Conservation (phyloP, 2,329 filamentous ascomycete genomes). For the Penicillium sp. region DNA sequence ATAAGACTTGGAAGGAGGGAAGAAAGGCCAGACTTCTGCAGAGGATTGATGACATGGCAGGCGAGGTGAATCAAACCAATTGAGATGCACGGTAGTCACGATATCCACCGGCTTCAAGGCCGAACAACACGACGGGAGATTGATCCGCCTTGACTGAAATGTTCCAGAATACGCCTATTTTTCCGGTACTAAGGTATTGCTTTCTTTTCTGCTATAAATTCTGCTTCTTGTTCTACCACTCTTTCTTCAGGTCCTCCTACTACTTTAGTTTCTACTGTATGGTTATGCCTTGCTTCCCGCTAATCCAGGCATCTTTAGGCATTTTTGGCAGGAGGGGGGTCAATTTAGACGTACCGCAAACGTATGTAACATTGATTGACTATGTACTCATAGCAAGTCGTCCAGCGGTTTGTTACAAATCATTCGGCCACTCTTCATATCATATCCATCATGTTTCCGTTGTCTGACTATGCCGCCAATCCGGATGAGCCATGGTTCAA, state of each 20-base stretch:
- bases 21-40: constrained; percentile 69
- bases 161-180: too few relatives aligned
- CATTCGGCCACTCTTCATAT: background rate
- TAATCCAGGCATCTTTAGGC: too few relatives aligned
- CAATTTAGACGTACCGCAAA: background rate
- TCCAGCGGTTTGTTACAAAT: background rate
- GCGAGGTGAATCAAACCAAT: constrained; percentile 4
- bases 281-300: too few relatives aligned
- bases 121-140: too few relatives aligned
- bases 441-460: background rate
- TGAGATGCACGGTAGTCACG: background rate
- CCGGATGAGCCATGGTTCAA: constrained; percentile 32
- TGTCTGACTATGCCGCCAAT: constrained; percentile 11
- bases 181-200: too few relatives aligned
- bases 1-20: constrained; percentile 73
- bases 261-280: too few relatives aligned
- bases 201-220: too few relatives aligned
- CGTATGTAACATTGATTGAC: background rate
- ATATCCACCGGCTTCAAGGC: background rate
- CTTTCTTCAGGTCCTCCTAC: too few relatives aligned
- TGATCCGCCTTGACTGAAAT: too few relatives aligned
- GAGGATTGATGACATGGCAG: constrained; percentile 49
- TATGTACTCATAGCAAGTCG: background rate
- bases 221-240: too few relatives aligned
- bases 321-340: too few relatives aligned